These are phyloP conservation scores for Psophocarpus tetragonolobus DNA, from an alignment of 306 rosid species.

Conservation along the genomic window DNA sequence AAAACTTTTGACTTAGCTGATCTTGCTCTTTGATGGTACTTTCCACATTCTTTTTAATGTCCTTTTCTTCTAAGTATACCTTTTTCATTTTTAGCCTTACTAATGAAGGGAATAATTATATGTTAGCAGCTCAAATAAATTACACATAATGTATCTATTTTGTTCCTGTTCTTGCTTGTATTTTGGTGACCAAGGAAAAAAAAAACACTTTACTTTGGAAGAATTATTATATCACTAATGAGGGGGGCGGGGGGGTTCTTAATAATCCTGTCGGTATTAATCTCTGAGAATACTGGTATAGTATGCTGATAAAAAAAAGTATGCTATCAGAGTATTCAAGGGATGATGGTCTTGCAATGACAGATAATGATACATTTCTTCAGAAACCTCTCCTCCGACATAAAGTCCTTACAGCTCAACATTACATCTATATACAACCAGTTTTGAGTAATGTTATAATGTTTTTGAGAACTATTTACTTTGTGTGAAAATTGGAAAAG, in stretches of 20 bases:
- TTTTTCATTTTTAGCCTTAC: background rate
- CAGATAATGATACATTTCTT: background rate
- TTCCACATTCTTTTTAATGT: background rate
- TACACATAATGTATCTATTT: background rate
- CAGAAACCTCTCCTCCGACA: background rate
- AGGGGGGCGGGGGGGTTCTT: background rate
- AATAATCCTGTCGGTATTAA: background rate
- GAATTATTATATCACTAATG: too few species aligned
- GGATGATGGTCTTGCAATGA: background rate
- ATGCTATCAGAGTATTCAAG: background rate
- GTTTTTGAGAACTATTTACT: background rate
- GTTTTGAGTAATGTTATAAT: background rate
- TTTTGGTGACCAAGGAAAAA: slow-evolving; percentile 1
- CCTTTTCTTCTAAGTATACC: background rate
- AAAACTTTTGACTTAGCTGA: slow-evolving; percentile 87
- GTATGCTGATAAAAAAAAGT: too few species aligned
- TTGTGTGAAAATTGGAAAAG: background rate
- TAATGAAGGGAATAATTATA: slow-evolving; percentile 3
- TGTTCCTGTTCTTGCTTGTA: slow-evolving; percentile 7
- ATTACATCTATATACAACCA: background rate
- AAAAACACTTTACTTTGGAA: background rate
- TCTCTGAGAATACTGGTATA: background rate
- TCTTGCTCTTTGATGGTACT: slow-evolving; percentile 57
- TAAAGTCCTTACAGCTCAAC: background rate
- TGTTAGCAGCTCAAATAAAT: background rate